phyloP scores from a whole-genome alignment of 768 basidiomycete genomes.

The Mrakia hoshinonis region DNA sequence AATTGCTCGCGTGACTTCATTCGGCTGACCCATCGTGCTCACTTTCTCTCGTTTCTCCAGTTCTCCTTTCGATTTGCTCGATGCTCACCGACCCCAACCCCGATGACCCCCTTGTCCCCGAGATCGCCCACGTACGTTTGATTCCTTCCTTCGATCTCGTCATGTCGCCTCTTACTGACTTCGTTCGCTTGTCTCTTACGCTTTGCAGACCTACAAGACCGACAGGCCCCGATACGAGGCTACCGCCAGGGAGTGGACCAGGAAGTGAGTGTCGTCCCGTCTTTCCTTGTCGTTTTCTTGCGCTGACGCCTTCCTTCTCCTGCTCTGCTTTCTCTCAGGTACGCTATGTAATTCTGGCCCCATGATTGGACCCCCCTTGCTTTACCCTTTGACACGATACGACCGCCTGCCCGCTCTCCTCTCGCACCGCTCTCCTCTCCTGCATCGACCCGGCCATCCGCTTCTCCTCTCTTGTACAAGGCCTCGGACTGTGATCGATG shows the following conservation, averaged over 20 bases:
- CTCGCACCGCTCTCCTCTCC: too few relatives aligned
- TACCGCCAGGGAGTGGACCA: conserved; percentile 97
- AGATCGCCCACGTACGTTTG: conserved; percentile 71
- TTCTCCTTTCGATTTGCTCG: conserved; percentile 94
- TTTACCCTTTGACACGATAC: background rate
- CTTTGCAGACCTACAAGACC: conserved; percentile 90
- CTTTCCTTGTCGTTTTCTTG: too few relatives aligned
- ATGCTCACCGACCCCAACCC: conserved; percentile 99
- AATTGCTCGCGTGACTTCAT: background rate
- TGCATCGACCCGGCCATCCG: too few relatives aligned
- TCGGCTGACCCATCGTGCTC: background rate
- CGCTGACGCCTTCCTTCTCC: too few relatives aligned
- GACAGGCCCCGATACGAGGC: conserved; percentile 95
- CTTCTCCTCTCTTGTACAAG: too few relatives aligned
- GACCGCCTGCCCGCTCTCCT: too few relatives aligned
- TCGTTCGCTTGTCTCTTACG: background rate
- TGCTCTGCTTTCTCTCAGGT: background rate
- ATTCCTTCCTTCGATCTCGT: background rate
- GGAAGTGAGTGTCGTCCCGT: conserved; percentile 53
- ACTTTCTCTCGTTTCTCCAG: conserved; percentile 43
- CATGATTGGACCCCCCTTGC: background rate
- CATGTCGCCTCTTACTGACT: background rate
- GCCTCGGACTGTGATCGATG: too few relatives aligned
- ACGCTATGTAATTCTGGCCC: conserved; percentile 4
- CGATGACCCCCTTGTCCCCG: conserved; percentile 96